phyloP scores from a whole-genome alignment of 2,329 filamentous ascomycete genomes.

The Aspergillus transmontanensis region DNA sequence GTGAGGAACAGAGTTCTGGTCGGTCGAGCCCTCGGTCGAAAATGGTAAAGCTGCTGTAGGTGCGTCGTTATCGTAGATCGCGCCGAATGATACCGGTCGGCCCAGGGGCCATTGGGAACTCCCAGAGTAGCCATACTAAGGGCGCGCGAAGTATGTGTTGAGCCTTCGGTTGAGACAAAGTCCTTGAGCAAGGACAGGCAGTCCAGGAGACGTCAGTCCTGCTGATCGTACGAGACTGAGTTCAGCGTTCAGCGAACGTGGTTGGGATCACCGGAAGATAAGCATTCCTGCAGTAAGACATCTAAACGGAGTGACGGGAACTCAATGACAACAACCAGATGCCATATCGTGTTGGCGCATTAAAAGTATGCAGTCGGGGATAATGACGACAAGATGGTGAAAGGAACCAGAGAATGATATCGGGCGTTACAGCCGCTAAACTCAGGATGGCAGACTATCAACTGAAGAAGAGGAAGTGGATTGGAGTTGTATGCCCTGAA shows the following conservation, averaged over 20 bases:
- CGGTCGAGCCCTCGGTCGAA: conserved; percentile 30
- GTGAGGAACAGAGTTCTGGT: conserved; percentile 26
- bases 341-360: conserved; percentile 10
- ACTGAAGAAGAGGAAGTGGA: conserved; percentile 4
- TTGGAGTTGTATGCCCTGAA: background rate
- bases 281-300: conserved; percentile 17
- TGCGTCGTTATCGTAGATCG: conserved; percentile 23
- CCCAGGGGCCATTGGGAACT: conserved; percentile 25
- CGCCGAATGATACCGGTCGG: conserved; percentile 27
- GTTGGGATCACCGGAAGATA: conserved; percentile 9
- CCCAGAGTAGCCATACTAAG: conserved; percentile 31
- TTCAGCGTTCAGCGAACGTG: conserved; percentile 6
- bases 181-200: background rate
- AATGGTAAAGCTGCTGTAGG: conserved; percentile 28
- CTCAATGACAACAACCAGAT: conserved; percentile 12
- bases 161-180: background rate
- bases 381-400: conserved; percentile 15
- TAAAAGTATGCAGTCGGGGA: conserved; percentile 4
- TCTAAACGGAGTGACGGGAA: background rate
- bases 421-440: conserved; percentile 5
- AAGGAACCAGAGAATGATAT: background rate
- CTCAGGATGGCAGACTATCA: background rate
- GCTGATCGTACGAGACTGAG: conserved; percentile 1
- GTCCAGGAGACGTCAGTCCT: background rate
- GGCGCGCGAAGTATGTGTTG: conserved; percentile 4